phyloP scores from a whole-genome alignment of 2,329 filamentous ascomycete genomes.

The Delphinella strobiligena region DNA sequence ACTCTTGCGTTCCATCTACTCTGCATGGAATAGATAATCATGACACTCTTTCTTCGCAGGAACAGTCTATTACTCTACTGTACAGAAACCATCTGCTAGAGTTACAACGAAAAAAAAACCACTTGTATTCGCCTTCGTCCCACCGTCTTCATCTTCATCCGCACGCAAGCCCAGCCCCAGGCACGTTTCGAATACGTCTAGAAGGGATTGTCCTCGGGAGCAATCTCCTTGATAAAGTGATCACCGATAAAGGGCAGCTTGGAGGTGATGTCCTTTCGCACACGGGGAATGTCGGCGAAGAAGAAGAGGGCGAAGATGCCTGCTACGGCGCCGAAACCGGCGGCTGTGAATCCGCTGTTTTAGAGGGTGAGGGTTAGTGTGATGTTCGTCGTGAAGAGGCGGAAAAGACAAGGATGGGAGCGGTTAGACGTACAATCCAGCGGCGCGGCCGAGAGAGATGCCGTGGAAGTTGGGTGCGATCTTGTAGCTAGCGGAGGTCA shows the following conservation, averaged over 20 bases:
- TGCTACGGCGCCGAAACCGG: constrained; percentile 43
- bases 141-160: no score
- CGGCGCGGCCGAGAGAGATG: constrained; percentile 29
- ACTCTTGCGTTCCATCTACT: no score
- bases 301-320: constrained; percentile 52
- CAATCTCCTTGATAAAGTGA: constrained; percentile 45
- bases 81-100: background rate
- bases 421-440: constrained; percentile 33
- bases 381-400: background rate
- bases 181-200: constrained; percentile 19
- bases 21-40: no score
- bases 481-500: constrained; percentile 33
- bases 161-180: background rate
- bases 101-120: no score
- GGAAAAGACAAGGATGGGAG: background rate
- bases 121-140: no score
- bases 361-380: background rate
- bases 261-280: constrained; percentile 50
- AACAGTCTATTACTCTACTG: no score
- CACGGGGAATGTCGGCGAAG: constrained; percentile 51
- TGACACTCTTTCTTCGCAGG: no score
- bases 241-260: constrained; percentile 46
- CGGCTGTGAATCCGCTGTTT: constrained; percentile 32
- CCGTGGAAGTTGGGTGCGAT: constrained; percentile 37
- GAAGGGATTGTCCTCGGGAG: constrained; percentile 54